Conservation (phyloP, 2,329 filamentous ascomycete species). For the Leptographium radiaticola region DNA sequence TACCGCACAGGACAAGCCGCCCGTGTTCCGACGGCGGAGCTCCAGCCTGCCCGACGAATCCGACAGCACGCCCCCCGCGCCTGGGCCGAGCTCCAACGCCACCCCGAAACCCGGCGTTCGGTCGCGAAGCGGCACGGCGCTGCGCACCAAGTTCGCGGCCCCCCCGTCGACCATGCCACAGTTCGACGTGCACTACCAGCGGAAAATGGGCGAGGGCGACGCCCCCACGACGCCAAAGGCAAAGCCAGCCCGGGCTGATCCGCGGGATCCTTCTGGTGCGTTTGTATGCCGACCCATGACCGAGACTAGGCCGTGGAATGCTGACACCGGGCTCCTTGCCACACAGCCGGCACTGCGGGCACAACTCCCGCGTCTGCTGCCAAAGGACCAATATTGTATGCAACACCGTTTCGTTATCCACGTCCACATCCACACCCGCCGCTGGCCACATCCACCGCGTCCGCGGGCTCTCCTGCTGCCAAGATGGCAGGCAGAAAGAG, state of each 20-base stretch:
- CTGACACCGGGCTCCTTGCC: no score
- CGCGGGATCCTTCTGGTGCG: background rate
- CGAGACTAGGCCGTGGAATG: no score
- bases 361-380: background rate
- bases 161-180: conserved; percentile 5
- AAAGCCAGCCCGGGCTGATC: background rate
- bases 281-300: no score
- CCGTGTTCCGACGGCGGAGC: conserved; percentile 17
- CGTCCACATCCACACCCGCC: background rate
- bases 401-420: background rate
- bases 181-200: conserved; percentile 10
- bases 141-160: background rate
- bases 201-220: conserved; percentile 1
- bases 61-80: conserved; percentile 7
- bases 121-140: background rate
- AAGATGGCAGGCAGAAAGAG: background rate
- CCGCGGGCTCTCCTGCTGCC: background rate
- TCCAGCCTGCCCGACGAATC: conserved; percentile 19
- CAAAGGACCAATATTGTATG: conserved; percentile 7
- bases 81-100: background rate
- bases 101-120: background rate
- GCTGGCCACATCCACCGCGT: background rate
- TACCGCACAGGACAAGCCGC: conserved; percentile 8
- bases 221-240: background rate
- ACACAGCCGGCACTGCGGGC: background rate